phyloP scores from a whole-genome alignment of 257 asterid genomes.

The Solanum piurae region DNA sequence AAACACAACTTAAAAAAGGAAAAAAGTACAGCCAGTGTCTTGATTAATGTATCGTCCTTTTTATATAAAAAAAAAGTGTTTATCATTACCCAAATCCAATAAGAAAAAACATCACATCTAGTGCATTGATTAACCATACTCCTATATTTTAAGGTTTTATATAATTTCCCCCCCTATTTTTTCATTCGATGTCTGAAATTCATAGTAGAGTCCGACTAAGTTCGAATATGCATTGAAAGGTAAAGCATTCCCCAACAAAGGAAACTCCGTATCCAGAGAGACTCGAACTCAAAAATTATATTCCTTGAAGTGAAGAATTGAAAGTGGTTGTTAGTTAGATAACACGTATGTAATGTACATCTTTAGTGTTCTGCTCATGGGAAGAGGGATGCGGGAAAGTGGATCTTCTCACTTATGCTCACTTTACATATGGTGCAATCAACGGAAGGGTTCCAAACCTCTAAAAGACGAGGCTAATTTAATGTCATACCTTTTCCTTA shows the following conservation, averaged over 20 bases:
- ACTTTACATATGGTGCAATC: background rate
- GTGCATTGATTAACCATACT: background rate
- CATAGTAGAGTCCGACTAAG: accelerated
- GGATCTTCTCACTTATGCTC: background rate
- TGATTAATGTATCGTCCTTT: background rate
- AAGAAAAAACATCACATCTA: background rate
- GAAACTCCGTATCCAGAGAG: background rate
- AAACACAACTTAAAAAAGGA: background rate
- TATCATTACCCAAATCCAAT: background rate
- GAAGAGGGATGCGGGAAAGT: too few species aligned
- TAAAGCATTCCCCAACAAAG: too few species aligned
- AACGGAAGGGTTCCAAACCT: background rate
- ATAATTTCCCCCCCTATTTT: background rate
- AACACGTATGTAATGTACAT: background rate
- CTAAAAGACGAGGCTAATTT: background rate
- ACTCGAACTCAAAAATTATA: background rate
- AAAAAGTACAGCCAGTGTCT: background rate
- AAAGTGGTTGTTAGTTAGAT: too few species aligned
- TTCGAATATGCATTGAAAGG: too few species aligned
- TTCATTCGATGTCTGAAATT: too few species aligned
- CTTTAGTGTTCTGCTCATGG: too few species aligned
- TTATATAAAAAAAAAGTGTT: too few species aligned
- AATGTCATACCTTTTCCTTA: background rate
- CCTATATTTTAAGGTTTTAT: too few species aligned
- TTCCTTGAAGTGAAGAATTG: background rate